Conservation (phyloP, 306 rosid genomes). For the Vicia faba region DNA sequence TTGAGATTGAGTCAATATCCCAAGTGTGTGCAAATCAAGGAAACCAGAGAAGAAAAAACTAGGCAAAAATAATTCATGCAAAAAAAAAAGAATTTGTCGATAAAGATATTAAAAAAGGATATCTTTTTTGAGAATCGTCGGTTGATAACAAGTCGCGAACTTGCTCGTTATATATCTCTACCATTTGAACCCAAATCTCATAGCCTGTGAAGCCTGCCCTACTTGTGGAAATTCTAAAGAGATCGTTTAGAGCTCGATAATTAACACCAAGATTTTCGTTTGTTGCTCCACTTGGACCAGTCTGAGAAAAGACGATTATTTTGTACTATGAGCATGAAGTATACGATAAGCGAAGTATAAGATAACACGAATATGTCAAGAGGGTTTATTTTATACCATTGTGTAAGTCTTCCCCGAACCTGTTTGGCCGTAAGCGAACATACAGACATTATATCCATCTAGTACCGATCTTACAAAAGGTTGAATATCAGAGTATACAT, state of each 20-base stretch:
- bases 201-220: constrained; percentile 34
- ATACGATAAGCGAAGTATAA: constrained; percentile 15
- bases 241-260: constrained; percentile 55
- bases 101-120: constrained; percentile 42
- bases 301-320: constrained; percentile 43
- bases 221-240: constrained; percentile 43
- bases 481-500: constrained; percentile 61
- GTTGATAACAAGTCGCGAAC: constrained; percentile 52
- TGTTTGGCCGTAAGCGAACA: constrained; percentile 74
- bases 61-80: constrained; percentile 7
- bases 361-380: constrained; percentile 23
- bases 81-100: constrained; percentile 25
- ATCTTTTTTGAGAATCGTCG: constrained; percentile 40
- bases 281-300: constrained; percentile 56
- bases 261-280: constrained; percentile 51
- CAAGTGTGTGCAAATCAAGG: constrained; percentile 70
- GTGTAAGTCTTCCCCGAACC: constrained; percentile 78
- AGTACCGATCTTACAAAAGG: constrained; percentile 57
- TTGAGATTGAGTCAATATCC: constrained; percentile 46
- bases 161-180: constrained; percentile 61
- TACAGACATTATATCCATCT: constrained; percentile 69
- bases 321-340: constrained; percentile 32
- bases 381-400: constrained; percentile 54
- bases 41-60: constrained; percentile 30
- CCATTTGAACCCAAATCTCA: constrained; percentile 53